Evolutionary conservation across 257 asterid species (phyloP).

Genomic region (Perilla frutescens): DNA sequence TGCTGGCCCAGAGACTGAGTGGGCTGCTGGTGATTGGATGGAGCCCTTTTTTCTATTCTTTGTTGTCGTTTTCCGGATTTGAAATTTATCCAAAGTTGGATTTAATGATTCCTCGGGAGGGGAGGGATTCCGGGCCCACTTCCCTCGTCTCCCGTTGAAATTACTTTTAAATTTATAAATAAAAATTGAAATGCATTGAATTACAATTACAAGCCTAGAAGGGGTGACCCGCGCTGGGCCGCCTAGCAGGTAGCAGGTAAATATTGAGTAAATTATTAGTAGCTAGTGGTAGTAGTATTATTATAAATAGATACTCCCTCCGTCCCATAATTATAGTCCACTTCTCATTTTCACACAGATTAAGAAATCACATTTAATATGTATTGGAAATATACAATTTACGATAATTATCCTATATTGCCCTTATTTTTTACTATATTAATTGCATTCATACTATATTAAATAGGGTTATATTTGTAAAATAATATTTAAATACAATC

Average conservation of each 20-base stretch:
- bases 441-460: no score
- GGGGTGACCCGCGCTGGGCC: constrained; percentile 11
- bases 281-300: neutral
- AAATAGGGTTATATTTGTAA: no score
- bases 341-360: no score
- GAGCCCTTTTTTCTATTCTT: constrained; percentile 29
- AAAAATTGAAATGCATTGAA: neutral
- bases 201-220: neutral
- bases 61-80: constrained; percentile 66
- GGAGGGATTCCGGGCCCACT: constrained; percentile 61
- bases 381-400: no score
- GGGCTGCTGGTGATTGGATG: constrained; percentile 42
- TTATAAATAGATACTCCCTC: no score
- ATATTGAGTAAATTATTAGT: neutral
- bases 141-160: constrained; percentile 31
- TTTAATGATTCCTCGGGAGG: constrained; percentile 55
- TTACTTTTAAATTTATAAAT: constrained; percentile 1
- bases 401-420: no score
- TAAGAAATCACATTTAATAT: no score
- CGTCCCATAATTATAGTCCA: no score
- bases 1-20: constrained; percentile 39
- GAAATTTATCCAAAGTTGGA: constrained; percentile 54
- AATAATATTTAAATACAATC: no score
- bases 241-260: constrained; percentile 14
- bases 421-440: no score